A percentile compares a stretch with the other conserved stretches of the same genome.
Evolutionary conservation across 202 grass and related monocot genomes (phyloP).

Genomic region (Tripidium arundinaceum): DNA sequence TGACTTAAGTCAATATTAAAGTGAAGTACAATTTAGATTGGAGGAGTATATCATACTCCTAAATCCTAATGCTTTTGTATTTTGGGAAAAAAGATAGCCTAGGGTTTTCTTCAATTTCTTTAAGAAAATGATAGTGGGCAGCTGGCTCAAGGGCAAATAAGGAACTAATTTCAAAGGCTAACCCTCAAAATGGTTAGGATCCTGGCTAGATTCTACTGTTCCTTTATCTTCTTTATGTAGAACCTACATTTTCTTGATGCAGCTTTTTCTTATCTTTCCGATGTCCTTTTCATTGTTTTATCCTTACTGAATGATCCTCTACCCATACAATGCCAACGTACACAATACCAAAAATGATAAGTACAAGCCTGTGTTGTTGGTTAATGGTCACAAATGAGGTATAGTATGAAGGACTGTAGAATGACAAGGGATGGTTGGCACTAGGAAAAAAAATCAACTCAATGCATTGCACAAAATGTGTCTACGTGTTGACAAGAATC

Average conservation of each 20-base stretch:
- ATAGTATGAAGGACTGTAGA: background rate
- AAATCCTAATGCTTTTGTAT: too few relatives aligned
- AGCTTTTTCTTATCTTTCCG: background rate
- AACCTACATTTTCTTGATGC: slow-evolving; percentile 4
- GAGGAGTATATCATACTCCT: too few relatives aligned
- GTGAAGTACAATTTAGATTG: too few relatives aligned
- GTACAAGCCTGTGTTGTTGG: background rate
- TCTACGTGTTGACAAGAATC: background rate
- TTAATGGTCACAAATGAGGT: background rate
- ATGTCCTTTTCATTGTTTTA: background rate
- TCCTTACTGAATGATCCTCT: background rate
- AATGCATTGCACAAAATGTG: background rate
- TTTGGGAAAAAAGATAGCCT: background rate
- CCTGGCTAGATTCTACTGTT: slow-evolving; percentile 6
- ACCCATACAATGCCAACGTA: background rate
- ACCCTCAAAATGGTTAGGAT: slow-evolving; percentile 19
- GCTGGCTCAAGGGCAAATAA: slow-evolving; percentile 13
- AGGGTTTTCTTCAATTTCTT: background rate
- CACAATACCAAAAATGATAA: background rate
- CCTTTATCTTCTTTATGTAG: slow-evolving; percentile 31
- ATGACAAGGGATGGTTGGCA: background rate
- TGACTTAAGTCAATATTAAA: too few relatives aligned
- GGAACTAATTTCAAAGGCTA: slow-evolving; percentile 37
- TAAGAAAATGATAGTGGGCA: background rate
- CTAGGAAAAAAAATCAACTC: background rate